Conservation (phyloP, 192 early-diverging fungal species). For the Podila epigama region DNA sequence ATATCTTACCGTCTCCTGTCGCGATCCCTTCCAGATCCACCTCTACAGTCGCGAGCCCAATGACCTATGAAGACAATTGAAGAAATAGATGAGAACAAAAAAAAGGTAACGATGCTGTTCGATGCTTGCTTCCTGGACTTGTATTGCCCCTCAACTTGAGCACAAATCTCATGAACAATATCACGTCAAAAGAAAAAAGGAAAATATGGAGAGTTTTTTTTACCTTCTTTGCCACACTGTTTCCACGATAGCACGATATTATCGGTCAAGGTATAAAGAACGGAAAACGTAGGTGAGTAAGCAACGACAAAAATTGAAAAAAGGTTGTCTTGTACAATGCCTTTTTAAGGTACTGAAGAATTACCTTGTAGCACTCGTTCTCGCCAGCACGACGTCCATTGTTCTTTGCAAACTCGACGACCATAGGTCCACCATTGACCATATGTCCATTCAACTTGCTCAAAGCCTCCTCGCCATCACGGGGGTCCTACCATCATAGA, state of each 20-base stretch:
- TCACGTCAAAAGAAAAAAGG: neutral
- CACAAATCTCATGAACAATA: no score
- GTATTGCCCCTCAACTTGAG: no score
- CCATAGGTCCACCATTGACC: conserved; percentile 41
- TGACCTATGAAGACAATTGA: conserved; percentile 9
- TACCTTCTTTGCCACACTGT: conserved; percentile 25
- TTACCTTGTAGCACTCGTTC: conserved; percentile 50
- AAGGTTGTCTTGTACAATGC: neutral
- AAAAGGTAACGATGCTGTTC: no score
- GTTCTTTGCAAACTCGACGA: conserved; percentile 63
- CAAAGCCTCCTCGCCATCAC: conserved; percentile 51
- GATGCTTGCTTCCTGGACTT: no score
- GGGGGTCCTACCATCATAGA: conserved; percentile 8
- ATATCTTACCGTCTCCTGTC: conserved; percentile 15
- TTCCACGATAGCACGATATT: no score
- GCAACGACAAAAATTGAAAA: neutral
- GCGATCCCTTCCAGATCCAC: conserved; percentile 13
- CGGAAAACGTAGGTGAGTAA: neutral
- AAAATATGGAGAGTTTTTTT: neutral
- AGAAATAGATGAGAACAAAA: neutral
- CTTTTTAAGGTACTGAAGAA: neutral
- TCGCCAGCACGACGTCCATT: conserved; percentile 50
- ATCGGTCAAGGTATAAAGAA: no score
- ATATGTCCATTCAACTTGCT: conserved; percentile 38
- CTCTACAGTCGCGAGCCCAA: conserved; percentile 28